Base-by-base conservation (phyloP, 805 yeast genomes). In the Saccharomycopsis vini region DNA sequence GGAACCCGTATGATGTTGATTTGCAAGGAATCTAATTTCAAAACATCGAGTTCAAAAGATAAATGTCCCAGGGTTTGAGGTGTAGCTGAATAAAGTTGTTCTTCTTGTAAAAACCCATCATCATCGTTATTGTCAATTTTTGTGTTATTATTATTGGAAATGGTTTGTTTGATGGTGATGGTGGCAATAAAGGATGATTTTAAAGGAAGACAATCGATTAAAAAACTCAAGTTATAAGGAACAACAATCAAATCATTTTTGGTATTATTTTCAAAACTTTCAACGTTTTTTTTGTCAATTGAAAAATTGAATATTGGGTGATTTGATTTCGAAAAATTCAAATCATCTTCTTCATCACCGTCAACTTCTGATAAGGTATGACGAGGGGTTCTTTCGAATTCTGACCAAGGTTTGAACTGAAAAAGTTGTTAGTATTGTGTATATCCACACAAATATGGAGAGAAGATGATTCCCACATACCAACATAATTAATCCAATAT, bases 31-130 rank as follows among this genome's bases (percentile, higher is more conserved):
- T 44, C 16, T 52, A 35, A 39, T 42, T 54, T 16, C 36, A 51
- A 12, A 40, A 59, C 24, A 16, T 56, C 45, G 5, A 51, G 33
- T 15, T 37, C 46, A 50, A 54, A 42, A 52, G 47, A 57, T 56
- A 54, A 5, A 55, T 52, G 40, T 47, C 52, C 12, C 18, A 46
- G 42, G 18, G 34, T 31, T 15, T 34, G 39, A 5, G 43, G 21
- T 5, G 50, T 33, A 13, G 70, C 69, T 3, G 61, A 36, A 53
- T 73, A 73, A 30, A 73, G 58, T 48, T 72, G 77, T 49, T 73
- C 75, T 41, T 71, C 73, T 9, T 68, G 73, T 13, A 44, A 31
- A 29, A 29, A 44, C 12, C 37, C 39, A 15, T 36, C 39, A 26
- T 23, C 41, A 3, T 37, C 28, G 20, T 39, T 15, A 19, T 31